Conservation (phyloP, 768 basidiomycete genomes). For the Lentinula guzmanii region DNA sequence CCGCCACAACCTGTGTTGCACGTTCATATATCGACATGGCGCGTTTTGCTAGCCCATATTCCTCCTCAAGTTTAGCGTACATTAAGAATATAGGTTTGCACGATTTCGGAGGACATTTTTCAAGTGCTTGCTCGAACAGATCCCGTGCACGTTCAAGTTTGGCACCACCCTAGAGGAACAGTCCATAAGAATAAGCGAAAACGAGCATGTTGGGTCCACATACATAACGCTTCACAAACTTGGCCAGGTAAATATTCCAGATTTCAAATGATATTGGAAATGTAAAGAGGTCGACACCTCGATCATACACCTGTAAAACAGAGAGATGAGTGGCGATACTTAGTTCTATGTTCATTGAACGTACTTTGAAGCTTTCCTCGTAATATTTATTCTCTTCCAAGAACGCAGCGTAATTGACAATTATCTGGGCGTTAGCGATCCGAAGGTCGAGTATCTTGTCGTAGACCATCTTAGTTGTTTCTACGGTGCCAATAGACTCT, state of each 20-base stretch:
- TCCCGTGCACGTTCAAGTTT: constrained; percentile 96
- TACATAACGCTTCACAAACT: constrained; percentile 96
- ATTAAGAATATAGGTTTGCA: constrained; percentile 94
- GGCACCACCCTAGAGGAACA: constrained; percentile 64
- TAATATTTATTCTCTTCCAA: constrained; percentile 97
- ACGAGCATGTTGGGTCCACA: constrained; percentile 21
- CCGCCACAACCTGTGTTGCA: constrained; percentile 78
- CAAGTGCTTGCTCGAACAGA: constrained; percentile 94
- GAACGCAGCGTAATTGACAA: constrained; percentile 96
- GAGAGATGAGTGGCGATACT: constrained; percentile 8
- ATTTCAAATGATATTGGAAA: constrained; percentile 98
- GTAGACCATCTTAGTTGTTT: constrained; percentile 87
- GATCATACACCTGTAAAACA: constrained; percentile 74
- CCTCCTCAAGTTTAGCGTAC: constrained; percentile 96
- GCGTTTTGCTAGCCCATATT: constrained; percentile 89
- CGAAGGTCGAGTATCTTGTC: constrained; percentile 95
- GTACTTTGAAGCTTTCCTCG: constrained; percentile 95
- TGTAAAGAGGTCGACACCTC: constrained; percentile 95
- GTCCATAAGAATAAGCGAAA: background rate
- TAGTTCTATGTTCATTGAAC: constrained; percentile 3
- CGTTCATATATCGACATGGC: constrained; percentile 96
- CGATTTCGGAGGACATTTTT: constrained; percentile 92
- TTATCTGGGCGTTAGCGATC: constrained; percentile 96
- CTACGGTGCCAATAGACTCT: constrained; percentile 93
- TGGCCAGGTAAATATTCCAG: constrained; percentile 98